These are phyloP conservation scores for Solanum chilense DNA, from an alignment of 257 asterid genomes.

Conservation along the genomic window DNA sequence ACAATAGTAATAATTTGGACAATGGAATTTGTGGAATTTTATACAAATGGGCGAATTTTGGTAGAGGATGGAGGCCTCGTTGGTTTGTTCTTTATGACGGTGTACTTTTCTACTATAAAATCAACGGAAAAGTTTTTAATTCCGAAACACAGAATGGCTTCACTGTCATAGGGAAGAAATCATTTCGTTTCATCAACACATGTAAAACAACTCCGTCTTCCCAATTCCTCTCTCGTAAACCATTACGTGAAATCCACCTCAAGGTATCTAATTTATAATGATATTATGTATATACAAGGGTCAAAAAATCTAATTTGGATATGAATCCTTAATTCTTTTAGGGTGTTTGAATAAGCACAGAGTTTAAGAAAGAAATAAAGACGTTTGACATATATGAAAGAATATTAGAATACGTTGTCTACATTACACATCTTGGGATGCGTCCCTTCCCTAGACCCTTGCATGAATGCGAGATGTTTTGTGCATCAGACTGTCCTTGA, in stretches of 20 bases:
- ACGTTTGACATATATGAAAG: background rate
- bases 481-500: background rate
- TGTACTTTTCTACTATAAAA: slow-evolving; percentile 7
- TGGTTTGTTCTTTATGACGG: slow-evolving; percentile 16
- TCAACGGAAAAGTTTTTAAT: slow-evolving; percentile 1
- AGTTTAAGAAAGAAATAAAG: background rate
- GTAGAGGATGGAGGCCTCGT: slow-evolving; percentile 14
- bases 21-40: slow-evolving; percentile 12
- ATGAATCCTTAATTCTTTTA: background rate
- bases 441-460: background rate
- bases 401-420: background rate
- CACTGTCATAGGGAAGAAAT: background rate
- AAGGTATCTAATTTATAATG: background rate
- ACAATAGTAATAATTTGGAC: background rate
- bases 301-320: background rate
- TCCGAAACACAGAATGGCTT: background rate
- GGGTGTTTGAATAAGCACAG: background rate
- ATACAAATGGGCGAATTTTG: slow-evolving; percentile 10
- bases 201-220: background rate
- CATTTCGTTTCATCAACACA: background rate
- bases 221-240: background rate
- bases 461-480: background rate
- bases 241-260: slow-evolving; percentile 6
- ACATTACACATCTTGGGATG: background rate
- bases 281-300: background rate